Conservation (phyloP, 148 eudicot species). For the Persicaria tinctoria region DNA sequence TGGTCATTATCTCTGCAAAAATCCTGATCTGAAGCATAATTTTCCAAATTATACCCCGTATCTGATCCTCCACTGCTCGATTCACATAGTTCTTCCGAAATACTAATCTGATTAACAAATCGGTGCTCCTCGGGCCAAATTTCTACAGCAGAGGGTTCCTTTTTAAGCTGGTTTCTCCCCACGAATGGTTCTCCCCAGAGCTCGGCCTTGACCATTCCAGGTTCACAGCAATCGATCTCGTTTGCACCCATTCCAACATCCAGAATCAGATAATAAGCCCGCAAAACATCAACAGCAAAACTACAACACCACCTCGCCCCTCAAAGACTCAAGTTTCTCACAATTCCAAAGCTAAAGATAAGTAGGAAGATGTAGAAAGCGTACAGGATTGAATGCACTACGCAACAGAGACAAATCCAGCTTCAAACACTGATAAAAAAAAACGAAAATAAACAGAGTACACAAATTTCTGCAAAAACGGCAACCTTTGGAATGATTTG, state of each 20-base stretch:
- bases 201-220: background rate
- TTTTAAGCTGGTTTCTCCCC: background rate
- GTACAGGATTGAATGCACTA: background rate
- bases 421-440: background rate
- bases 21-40: background rate
- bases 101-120: background rate
- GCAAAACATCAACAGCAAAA: background rate
- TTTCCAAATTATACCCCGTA: background rate
- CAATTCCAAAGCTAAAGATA: background rate
- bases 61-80: background rate
- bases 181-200: background rate
- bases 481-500: background rate
- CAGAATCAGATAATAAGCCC: background rate
- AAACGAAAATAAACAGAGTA: background rate
- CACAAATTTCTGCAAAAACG: background rate
- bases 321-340: background rate
- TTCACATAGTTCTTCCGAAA: background rate
- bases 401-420: background rate
- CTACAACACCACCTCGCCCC: background rate
- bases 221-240: background rate
- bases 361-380: background rate
- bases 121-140: background rate
- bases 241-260: constrained; percentile 1
- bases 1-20: background rate
- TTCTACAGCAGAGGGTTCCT: background rate